Conservation (phyloP, 352 stramenopile genomes). For the Pythium myriotylum region DNA sequence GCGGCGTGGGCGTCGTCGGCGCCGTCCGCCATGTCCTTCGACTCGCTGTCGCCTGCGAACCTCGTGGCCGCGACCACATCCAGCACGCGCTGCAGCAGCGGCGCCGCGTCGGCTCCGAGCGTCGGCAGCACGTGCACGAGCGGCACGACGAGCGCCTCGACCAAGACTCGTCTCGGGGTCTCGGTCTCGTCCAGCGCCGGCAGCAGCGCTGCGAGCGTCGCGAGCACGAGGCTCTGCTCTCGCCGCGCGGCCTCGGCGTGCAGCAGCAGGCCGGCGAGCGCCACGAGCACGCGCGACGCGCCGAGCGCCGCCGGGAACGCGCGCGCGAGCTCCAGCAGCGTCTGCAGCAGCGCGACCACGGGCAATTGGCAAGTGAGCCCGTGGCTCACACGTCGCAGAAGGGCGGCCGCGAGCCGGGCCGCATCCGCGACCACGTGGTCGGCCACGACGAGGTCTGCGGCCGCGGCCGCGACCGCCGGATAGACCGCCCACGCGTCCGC, state of each 20-base stretch:
- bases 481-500: constrained; percentile 29
- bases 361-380: constrained; percentile 35
- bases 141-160: constrained; percentile 61
- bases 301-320: constrained; percentile 32
- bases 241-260: constrained; percentile 25
- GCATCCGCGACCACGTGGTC: constrained; percentile 1
- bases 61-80: constrained; percentile 29
- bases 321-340: constrained; percentile 37
- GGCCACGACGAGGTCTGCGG: constrained; percentile 1
- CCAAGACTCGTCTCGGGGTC: constrained; percentile 37
- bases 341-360: constrained; percentile 49
- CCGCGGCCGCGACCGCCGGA: constrained; percentile 36
- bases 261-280: constrained; percentile 42
- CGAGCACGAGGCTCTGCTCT: constrained; percentile 53
- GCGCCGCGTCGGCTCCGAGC: constrained; percentile 30
- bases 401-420: constrained; percentile 29
- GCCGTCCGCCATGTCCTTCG: not conserved
- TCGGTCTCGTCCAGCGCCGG: constrained; percentile 29
- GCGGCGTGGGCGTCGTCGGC: constrained; percentile 30
- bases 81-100: constrained; percentile 46
- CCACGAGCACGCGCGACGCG: constrained; percentile 40
- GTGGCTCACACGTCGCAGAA: constrained; percentile 27
- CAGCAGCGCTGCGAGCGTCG: constrained; percentile 33
- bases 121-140: constrained; percentile 48
- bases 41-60: not conserved